phyloP scores from a whole-genome alignment of 2,329 filamentous ascomycete genomes.

The Epichloe sylvatica region DNA sequence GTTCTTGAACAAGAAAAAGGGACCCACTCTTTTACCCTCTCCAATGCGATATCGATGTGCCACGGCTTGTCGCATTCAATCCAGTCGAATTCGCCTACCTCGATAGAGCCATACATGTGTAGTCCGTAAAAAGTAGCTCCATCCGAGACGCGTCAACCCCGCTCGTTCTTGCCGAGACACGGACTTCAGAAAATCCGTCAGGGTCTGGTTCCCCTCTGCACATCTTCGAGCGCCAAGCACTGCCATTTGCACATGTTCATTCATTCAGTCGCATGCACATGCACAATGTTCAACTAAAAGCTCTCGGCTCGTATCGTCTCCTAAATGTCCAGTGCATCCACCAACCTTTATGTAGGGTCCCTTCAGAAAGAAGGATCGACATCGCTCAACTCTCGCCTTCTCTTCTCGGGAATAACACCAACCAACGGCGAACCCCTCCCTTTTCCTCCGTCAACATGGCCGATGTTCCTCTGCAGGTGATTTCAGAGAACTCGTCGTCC shows the following conservation, averaged over 20 bases:
- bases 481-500: slow-evolving; percentile 62
- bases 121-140: neutral
- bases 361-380: neutral
- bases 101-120: no score
- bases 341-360: neutral
- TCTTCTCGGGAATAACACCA: neutral
- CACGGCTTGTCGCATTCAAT: no score
- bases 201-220: neutral
- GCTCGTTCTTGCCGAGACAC: neutral
- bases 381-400: neutral
- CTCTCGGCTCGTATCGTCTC: neutral
- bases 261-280: neutral
- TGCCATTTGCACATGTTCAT: neutral
- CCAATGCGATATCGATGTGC: no score
- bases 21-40: no score
- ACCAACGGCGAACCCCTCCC: neutral
- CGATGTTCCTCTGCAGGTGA: slow-evolving; percentile 62
- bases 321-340: neutral
- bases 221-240: neutral
- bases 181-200: neutral
- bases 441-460: slow-evolving; percentile 31
- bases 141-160: neutral
- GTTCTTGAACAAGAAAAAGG: no score
- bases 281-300: neutral
- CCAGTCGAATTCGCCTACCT: no score